Evolutionary conservation across 1,284 basidiomycete genomes (phyloP).

Genomic region (Cutaneotrichosporon dermatis): DNA sequence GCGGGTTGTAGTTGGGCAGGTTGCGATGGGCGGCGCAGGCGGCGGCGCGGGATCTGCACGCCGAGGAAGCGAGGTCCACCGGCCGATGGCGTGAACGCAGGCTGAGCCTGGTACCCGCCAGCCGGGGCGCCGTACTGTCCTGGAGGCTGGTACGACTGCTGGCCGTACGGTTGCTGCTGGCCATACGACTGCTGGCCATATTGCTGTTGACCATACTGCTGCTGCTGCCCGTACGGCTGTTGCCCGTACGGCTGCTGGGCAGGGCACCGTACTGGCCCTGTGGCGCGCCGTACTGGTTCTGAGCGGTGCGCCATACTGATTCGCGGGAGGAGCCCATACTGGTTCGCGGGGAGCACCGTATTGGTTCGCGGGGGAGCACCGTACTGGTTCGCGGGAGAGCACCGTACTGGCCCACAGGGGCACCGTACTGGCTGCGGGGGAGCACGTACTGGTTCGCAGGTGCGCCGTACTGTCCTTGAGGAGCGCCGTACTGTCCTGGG

Average conservation of each 20-base stretch:
- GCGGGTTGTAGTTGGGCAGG: conserved; percentile 43
- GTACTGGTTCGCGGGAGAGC: conserved; percentile 12
- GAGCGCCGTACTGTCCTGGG: conserved; percentile 3
- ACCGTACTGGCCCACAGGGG: conserved; percentile 15
- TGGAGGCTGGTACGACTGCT: conserved; percentile 1
- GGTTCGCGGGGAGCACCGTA: conserved; percentile 22
- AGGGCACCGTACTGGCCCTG: conserved; percentile 20
- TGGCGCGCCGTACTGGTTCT: conserved; percentile 12
- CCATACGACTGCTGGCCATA: conserved; percentile 9
- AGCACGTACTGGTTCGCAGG: conserved; percentile 7
- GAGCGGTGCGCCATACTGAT: conserved; percentile 13
- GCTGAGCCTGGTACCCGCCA: conserved; percentile 6
- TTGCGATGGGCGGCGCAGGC: conserved; percentile 36
- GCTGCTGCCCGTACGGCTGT: conserved; percentile 7
- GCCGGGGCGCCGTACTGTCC: conserved; percentile 13
- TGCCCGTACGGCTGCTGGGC: conserved; percentile 8
- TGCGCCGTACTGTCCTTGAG: conserved; percentile 12
- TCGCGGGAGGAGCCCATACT: conserved; percentile 7
- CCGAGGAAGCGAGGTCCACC: conserved; percentile 39
- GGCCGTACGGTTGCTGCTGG: conserved; percentile 16
- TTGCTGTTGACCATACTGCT: conserved; percentile 6
- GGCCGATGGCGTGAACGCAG: conserved; percentile 11
- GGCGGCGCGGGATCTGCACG: conserved; percentile 41
- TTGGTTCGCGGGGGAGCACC: conserved; percentile 9
- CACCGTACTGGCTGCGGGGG: conserved; percentile 7